Base-by-base conservation (phyloP, 352 stramenopile species). In the Halophytophthora polymorphica region DNA sequence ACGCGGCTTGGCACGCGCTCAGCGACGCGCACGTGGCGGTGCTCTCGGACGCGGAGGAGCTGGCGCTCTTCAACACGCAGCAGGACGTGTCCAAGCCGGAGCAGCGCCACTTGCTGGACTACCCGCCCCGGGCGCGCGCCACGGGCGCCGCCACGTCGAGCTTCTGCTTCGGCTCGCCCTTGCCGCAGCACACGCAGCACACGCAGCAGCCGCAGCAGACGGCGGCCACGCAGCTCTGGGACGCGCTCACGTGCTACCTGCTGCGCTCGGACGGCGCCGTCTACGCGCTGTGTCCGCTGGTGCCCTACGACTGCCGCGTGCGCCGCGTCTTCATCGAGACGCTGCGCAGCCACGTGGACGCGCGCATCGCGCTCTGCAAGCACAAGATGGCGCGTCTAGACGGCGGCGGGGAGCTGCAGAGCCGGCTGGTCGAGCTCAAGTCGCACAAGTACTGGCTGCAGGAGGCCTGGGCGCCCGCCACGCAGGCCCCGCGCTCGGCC, bases 361-460 rank as follows among this genome's bases (percentile, higher is more conserved):
- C 67, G 7, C 80, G 77, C 39, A 65, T 93, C 10, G 22, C 55
- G 23, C 45, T 87, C 18, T 69, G 64, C 47, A 86, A 88, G 46
- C 66, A 69, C 44, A 76, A 78, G 38, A 56, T 66, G 38, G 40
- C 64, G 3, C 37, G 28, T 4, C 25, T 22, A 6, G 46, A 38
- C 25, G 56, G 11, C 44, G 55, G 50, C 22, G 59, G 22, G 19
- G 42, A 41, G 31, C 40, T 85, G 12, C 57, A 82, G 23, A 55
- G 58, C 28, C 60, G 61, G 11, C 49, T 90, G 19, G 64, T 73
- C 0, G 73, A 85, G 51, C 68, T 93, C 35, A 91, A 90, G 64
- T 89, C 83, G 18, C 83, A 93, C 39, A 88, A 89, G 59, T 90
- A 90, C 64, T 93, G 83, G 83, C 55, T 93, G 7, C 63, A 88